phyloP scores from a whole-genome alignment of 305 asterid genomes.

The Petunia hybrid region DNA sequence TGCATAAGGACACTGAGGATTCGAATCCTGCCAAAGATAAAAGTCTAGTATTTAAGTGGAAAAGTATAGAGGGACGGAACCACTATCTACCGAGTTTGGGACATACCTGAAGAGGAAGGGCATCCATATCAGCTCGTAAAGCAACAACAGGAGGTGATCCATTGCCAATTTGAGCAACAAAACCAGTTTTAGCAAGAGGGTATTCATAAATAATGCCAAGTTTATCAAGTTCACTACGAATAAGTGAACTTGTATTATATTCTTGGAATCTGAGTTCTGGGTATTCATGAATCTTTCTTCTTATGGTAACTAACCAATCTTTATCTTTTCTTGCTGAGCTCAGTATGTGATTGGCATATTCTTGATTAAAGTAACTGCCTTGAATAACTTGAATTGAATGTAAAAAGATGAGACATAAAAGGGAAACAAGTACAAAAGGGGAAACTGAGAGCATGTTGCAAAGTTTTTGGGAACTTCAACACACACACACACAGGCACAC shows the following conservation, averaged over 20 bases:
- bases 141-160: conserved; percentile 74
- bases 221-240: conserved; percentile 67
- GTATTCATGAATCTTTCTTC: conserved; percentile 75
- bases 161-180: conserved; percentile 80
- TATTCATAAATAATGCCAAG: conserved; percentile 63
- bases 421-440: not conserved
- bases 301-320: conserved; percentile 61
- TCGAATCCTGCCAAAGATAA: too few species aligned
- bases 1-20: too few species aligned
- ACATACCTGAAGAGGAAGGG: conserved; percentile 73
- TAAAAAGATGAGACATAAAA: conserved; percentile 25
- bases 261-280: conserved; percentile 77
- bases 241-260: conserved; percentile 72
- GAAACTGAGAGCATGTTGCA: conserved; percentile 14
- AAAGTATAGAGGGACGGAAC: too few species aligned
- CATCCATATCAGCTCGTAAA: conserved; percentile 88
- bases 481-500: too few species aligned
- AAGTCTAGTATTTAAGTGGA: too few species aligned
- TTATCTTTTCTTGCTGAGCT: conserved; percentile 52
- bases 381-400: conserved; percentile 2
- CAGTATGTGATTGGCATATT: conserved; percentile 54
- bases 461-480: not conserved
- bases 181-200: conserved; percentile 77
- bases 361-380: conserved; percentile 39
- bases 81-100: too few species aligned